Conservation (phyloP, 2,329 filamentous ascomycete species). For the Bimuria novae-zelandiae region DNA sequence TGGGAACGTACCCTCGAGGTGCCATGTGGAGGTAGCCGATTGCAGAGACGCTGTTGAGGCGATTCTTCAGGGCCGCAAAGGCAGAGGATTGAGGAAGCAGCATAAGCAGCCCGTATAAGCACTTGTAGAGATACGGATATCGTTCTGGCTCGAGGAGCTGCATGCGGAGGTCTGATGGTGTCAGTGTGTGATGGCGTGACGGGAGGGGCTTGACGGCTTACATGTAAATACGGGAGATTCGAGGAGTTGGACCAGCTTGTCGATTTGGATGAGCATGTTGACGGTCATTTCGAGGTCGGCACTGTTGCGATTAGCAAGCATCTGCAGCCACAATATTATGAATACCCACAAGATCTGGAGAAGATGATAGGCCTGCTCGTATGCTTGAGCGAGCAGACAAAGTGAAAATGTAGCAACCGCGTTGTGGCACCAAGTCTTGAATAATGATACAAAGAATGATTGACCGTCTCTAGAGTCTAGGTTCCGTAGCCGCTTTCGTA, state of each 20-base stretch:
- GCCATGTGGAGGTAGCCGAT: constrained; percentile 92
- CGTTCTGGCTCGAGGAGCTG: constrained; percentile 95
- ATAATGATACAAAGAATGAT: constrained; percentile 90
- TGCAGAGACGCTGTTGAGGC: constrained; percentile 93
- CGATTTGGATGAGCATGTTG: constrained; percentile 97
- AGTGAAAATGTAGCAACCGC: constrained; percentile 96
- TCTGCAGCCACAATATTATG: background rate
- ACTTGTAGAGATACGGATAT: constrained; percentile 95
- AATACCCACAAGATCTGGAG: constrained; percentile 84
- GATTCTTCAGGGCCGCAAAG: constrained; percentile 94
- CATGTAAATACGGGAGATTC: constrained; percentile 98
- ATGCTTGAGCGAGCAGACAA: constrained; percentile 92
- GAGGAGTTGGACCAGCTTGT: constrained; percentile 94
- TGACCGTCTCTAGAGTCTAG: constrained; percentile 94
- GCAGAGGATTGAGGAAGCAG: constrained; percentile 96
- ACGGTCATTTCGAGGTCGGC: constrained; percentile 98
- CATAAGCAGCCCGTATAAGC: constrained; percentile 95
- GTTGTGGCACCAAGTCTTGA: constrained; percentile 98
- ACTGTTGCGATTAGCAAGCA: constrained; percentile 54
- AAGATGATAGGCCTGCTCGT: constrained; percentile 96
- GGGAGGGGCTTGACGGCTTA: constrained; percentile 50
- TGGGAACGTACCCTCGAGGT: constrained; percentile 71
- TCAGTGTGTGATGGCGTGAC: background rate
- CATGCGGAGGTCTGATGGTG: constrained; percentile 75
- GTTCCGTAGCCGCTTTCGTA: constrained; percentile 87